These are phyloP conservation scores for Metarhizium robertsii DNA, from an alignment of 2,329 filamentous ascomycete genomes.

Conservation along the genomic window DNA sequence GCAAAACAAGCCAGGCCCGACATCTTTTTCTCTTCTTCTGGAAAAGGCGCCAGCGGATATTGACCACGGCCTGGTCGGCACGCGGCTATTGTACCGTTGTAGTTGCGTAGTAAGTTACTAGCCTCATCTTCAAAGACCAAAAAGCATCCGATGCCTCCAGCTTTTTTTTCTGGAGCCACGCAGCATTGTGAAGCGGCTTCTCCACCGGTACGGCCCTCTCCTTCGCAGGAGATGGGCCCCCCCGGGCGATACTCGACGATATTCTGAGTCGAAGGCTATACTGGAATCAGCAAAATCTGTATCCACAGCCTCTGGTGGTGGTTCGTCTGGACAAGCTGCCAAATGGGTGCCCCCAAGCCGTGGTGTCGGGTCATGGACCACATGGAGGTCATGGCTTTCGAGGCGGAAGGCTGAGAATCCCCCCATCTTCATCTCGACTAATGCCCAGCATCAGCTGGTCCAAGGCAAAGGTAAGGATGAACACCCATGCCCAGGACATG, in stretches of 20 bases:
- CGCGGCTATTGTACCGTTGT: too few relatives aligned
- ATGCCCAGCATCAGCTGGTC: background rate
- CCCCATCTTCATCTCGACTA: background rate
- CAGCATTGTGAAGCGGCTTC: background rate
- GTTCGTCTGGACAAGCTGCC: background rate
- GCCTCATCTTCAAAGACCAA: too few relatives aligned
- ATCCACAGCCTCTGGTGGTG: background rate
- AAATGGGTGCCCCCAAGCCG: background rate
- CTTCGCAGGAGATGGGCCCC: background rate
- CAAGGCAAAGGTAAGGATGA: too few relatives aligned
- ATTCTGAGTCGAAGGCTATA: background rate
- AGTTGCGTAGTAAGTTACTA: too few relatives aligned
- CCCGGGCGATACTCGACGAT: background rate
- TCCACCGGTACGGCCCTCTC: constrained; percentile 9
- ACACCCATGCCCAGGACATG: background rate
- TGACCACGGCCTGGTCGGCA: too few relatives aligned
- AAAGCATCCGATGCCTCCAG: too few relatives aligned
- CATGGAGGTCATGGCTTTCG: background rate
- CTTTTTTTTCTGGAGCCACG: too few relatives aligned
- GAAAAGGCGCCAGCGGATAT: too few relatives aligned
- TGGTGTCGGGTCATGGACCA: background rate
- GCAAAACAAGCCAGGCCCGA: too few relatives aligned
- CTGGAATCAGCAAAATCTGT: background rate
- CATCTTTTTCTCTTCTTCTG: too few relatives aligned
- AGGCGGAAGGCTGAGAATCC: background rate